phyloP scores from a whole-genome alignment of 352 stramenopile species.

The Pythium periplocum region DNA sequence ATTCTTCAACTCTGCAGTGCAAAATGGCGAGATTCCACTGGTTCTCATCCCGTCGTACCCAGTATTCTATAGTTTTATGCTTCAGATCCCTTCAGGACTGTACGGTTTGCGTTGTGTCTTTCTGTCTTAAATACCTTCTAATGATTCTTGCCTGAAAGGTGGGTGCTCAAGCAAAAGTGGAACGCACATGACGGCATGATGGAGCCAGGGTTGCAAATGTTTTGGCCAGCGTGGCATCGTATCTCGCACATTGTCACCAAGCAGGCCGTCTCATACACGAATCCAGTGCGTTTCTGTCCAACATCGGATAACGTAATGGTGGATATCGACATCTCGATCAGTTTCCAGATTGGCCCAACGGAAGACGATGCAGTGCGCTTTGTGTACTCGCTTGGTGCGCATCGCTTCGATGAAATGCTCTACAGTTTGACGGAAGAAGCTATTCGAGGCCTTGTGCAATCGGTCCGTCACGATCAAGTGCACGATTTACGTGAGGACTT shows the following conservation, averaged over 20 bases:
- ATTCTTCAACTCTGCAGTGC: conserved; percentile 40
- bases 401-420: conserved; percentile 82
- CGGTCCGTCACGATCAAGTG: conserved; percentile 76
- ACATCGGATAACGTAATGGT: conserved; percentile 88
- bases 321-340: conserved; percentile 87
- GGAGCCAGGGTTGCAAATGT: conserved; percentile 69
- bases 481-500: conserved; percentile 81
- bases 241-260: conserved; percentile 87
- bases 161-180: conserved; percentile 85
- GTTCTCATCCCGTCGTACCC: conserved; percentile 58
- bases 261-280: conserved; percentile 79
- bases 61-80: conserved; percentile 43
- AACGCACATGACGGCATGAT: conserved; percentile 76
- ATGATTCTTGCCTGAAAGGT: conserved; percentile 11
- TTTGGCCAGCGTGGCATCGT: conserved; percentile 75
- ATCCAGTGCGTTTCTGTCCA: conserved; percentile 60
- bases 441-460: conserved; percentile 78
- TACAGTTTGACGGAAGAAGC: conserved; percentile 73
- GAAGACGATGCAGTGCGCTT: conserved; percentile 76
- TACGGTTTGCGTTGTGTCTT: conserved; percentile 8
- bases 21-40: conserved; percentile 54
- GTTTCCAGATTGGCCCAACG: conserved; percentile 79
- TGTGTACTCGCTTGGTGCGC: conserved; percentile 78
- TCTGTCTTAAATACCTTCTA: not conserved
- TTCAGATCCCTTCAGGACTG: conserved; percentile 59